A percentile compares a stretch with the other conserved stretches of the same genome.
These are phyloP conservation scores for Phoma sp. DNA, from an alignment of 2,329 filamentous ascomycete species.

Conservation along the genomic window DNA sequence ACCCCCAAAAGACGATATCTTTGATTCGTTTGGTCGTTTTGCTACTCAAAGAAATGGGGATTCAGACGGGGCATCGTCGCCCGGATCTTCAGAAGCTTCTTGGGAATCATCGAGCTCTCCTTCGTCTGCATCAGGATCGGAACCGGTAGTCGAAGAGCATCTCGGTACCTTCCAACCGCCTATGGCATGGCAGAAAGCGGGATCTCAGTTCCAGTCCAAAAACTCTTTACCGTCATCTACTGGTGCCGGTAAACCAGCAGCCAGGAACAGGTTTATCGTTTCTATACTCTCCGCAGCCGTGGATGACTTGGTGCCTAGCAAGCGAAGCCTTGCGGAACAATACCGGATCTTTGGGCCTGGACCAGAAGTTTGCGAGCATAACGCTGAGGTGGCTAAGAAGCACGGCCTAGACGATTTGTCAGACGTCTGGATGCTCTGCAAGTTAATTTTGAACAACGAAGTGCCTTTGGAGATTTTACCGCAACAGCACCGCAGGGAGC, in stretches of 20 bases:
- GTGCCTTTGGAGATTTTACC: slow-evolving; percentile 72
- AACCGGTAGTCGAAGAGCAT: slow-evolving; percentile 48
- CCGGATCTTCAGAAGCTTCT: slow-evolving; percentile 38
- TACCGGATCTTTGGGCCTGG: slow-evolving; percentile 87
- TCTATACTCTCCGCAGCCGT: slow-evolving; percentile 70
- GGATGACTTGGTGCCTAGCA: slow-evolving; percentile 75
- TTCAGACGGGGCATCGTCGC: slow-evolving; percentile 34
- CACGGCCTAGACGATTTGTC: slow-evolving; percentile 74
- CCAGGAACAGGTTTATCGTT: slow-evolving; percentile 70
- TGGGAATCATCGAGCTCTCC: slow-evolving; percentile 48
- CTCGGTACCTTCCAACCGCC: slow-evolving; percentile 57
- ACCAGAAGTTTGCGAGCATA: slow-evolving; percentile 81
- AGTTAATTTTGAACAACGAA: slow-evolving; percentile 76
- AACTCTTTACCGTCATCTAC: slow-evolving; percentile 49
- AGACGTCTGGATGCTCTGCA: slow-evolving; percentile 83
- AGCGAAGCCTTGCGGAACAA: slow-evolving; percentile 74
- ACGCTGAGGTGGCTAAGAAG: slow-evolving; percentile 76
- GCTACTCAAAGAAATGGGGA: slow-evolving; percentile 25
- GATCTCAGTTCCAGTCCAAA: slow-evolving; percentile 62
- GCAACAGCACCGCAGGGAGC: slow-evolving; percentile 61
- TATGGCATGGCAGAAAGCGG: slow-evolving; percentile 58
- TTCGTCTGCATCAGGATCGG: slow-evolving; percentile 46
- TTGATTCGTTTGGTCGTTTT: slow-evolving; percentile 67
- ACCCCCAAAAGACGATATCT: slow-evolving; percentile 57
- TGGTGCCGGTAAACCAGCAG: slow-evolving; percentile 35